Conservation (phyloP, 176 grass and related monocot genomes). For the Musa beccarii region DNA sequence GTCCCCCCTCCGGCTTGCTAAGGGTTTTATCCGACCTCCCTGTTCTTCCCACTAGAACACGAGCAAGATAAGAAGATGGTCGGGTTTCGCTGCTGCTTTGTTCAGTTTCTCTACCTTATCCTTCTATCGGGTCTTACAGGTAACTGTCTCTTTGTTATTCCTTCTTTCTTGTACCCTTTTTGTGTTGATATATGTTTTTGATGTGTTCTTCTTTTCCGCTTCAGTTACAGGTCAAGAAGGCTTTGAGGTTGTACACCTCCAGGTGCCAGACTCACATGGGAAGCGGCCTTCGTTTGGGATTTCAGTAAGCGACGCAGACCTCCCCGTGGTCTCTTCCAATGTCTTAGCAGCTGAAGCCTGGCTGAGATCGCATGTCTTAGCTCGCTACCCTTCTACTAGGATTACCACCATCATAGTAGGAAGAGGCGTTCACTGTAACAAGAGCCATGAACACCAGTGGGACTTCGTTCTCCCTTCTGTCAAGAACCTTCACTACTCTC, state of each 20-base stretch:
- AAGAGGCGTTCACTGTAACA: slow-evolving; percentile 17
- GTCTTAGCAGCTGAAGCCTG: slow-evolving; percentile 36
- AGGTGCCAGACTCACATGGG: not conserved
- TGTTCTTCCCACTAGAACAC: not conserved
- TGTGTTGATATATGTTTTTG: not conserved
- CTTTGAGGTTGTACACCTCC: slow-evolving; percentile 24
- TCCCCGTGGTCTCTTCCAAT: slow-evolving; percentile 21
- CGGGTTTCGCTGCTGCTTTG: slow-evolving; percentile 15
- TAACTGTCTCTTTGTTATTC: not conserved
- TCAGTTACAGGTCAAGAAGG: slow-evolving; percentile 53
- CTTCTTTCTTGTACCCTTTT: not conserved
- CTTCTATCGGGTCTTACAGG: slow-evolving; percentile 46
- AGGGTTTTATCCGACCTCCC: not conserved
- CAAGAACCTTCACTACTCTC: slow-evolving; percentile 36
- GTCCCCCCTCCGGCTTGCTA: not conserved
- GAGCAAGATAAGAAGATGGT: slow-evolving; percentile 9
- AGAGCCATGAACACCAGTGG: slow-evolving; percentile 6
- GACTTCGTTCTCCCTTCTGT: slow-evolving; percentile 5
- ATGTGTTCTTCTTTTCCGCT: not conserved
- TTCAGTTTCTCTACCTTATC: slow-evolving; percentile 22
- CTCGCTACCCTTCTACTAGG: slow-evolving; percentile 19
- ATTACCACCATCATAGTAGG: slow-evolving; percentile 32
- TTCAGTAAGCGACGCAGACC: slow-evolving; percentile 18
- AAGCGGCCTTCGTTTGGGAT: slow-evolving; percentile 16
- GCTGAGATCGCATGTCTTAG: slow-evolving; percentile 33